A percentile compares a stretch with the other conserved stretches of the same genome.
phyloP scores from a whole-genome alignment of 1,284 basidiomycete species.

The Apiotrichum sp. region DNA sequence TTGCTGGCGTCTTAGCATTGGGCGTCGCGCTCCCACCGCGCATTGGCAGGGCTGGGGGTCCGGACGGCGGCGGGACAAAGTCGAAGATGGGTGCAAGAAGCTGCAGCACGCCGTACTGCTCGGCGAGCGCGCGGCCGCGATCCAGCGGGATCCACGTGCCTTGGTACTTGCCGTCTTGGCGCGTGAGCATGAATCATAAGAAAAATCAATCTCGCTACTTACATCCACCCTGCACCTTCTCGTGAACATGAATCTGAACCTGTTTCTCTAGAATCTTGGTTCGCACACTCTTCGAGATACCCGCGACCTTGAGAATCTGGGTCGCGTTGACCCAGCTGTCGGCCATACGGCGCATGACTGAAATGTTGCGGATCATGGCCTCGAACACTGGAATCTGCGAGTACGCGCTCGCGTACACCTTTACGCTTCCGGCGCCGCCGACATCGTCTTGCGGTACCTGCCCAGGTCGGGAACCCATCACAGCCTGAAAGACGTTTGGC shows the following conservation, averaged over 20 bases:
- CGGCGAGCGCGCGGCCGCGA: slow-evolving; percentile 77
- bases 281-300: slow-evolving; percentile 90
- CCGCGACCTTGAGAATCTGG: slow-evolving; percentile 97
- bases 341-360: slow-evolving; percentile 90
- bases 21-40: slow-evolving; percentile 23
- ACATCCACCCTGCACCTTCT: slow-evolving; percentile 97
- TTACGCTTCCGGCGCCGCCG: slow-evolving; percentile 23
- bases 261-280: slow-evolving; percentile 99
- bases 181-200: not conserved
- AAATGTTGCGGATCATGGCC: slow-evolving; percentile 95
- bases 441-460: slow-evolving; percentile 29
- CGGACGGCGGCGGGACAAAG: slow-evolving; percentile 61
- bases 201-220: slow-evolving; percentile 16
- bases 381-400: slow-evolving; percentile 64
- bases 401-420: slow-evolving; percentile 46
- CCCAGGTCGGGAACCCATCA: slow-evolving; percentile 40
- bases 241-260: slow-evolving; percentile 89
- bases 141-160: slow-evolving; percentile 98
- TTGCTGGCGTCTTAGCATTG: slow-evolving; percentile 9
- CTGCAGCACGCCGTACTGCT: slow-evolving; percentile 80
- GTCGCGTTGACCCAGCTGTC: slow-evolving; percentile 89
- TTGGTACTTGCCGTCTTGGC: slow-evolving; percentile 84
- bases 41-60: slow-evolving; percentile 37
- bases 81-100: slow-evolving; percentile 84
- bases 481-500: slow-evolving; percentile 36